Conservation (phyloP, 208 protist species). For the Crithidia expoeki region DNA sequence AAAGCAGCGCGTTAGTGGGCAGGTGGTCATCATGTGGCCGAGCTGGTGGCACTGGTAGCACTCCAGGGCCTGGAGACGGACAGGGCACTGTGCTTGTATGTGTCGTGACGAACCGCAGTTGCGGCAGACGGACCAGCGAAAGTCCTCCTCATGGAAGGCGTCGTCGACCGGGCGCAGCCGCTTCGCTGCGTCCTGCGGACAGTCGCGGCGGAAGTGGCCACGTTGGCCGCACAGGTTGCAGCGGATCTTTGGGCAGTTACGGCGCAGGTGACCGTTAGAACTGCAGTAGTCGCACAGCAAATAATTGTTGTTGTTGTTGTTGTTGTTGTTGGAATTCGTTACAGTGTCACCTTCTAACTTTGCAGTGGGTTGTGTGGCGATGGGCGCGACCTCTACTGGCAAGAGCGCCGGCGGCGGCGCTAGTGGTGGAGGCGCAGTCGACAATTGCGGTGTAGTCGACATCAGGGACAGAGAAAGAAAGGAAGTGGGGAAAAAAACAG, state of each 20-base stretch:
- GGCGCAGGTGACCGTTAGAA: conserved; percentile 47
- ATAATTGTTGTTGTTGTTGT: not conserved
- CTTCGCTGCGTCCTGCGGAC: conserved; percentile 32
- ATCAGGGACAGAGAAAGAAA: conserved; percentile 8
- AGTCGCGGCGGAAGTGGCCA: conserved; percentile 77
- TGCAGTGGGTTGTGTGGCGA: conserved; percentile 24
- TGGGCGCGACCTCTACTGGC: conserved; percentile 19
- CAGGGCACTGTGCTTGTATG: conserved; percentile 68
- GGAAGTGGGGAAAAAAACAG: not conserved
- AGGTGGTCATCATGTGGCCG: conserved; percentile 83
- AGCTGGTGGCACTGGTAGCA: conserved; percentile 87
- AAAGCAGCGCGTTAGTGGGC: conserved; percentile 86
- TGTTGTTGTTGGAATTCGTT: conserved; percentile 2
- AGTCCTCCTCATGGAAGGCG: conserved; percentile 28
- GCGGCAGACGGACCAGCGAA: conserved; percentile 62
- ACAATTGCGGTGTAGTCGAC: not conserved
- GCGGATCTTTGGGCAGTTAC: conserved; percentile 58
- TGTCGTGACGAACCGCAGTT: conserved; percentile 81
- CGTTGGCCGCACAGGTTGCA: conserved; percentile 55
- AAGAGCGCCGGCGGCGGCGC: conserved; percentile 32
- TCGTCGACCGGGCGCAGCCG: conserved; percentile 13
- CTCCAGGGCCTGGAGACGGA: conserved; percentile 64
- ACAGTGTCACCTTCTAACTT: conserved; percentile 3
- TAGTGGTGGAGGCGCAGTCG: conserved; percentile 4
- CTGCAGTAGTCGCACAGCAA: conserved; percentile 53